Evolutionary conservation across 495 filamentous ascomycete genomes (phyloP).

Genomic region (Aeminium ludgeri): DNA sequence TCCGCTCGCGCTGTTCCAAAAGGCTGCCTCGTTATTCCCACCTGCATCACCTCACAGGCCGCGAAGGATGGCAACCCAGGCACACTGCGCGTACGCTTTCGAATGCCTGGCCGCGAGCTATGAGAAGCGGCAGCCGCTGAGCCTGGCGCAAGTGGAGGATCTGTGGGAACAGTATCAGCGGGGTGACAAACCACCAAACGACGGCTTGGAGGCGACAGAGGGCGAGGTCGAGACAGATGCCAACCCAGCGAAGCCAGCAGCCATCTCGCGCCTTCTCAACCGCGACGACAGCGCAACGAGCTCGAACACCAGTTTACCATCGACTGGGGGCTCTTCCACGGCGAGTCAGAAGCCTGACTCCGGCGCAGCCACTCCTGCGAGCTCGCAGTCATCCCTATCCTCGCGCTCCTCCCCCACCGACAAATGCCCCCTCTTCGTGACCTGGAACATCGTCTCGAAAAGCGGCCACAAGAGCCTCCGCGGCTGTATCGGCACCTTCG

Average conservation of each 20-base stretch:
- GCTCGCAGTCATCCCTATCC: slow-evolving; percentile 25
- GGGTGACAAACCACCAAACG: slow-evolving; percentile 20
- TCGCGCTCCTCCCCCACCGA: slow-evolving; percentile 28
- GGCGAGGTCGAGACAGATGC: slow-evolving; percentile 15
- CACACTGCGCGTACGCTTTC: slow-evolving; percentile 86
- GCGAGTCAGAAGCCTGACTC: slow-evolving; percentile 30
- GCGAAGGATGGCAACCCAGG: slow-evolving; percentile 77
- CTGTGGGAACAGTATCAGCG: slow-evolving; percentile 44
- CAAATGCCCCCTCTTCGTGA: slow-evolving; percentile 67
- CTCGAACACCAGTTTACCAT: slow-evolving; percentile 23
- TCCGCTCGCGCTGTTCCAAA: too few relatives aligned
- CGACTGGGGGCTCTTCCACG: slow-evolving; percentile 22
- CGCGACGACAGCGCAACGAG: slow-evolving; percentile 4
- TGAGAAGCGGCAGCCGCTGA: slow-evolving; percentile 38
- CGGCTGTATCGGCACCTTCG: slow-evolving; percentile 95
- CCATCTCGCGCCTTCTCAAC: slow-evolving; percentile 9
- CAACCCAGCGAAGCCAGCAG: slow-evolving; percentile 9
- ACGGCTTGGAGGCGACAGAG: slow-evolving; percentile 19
- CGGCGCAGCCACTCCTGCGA: slow-evolving; percentile 25
- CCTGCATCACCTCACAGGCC: too few relatives aligned
- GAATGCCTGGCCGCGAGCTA: slow-evolving; percentile 57
- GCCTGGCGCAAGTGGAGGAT: slow-evolving; percentile 48
- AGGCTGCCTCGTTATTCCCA: too few relatives aligned
- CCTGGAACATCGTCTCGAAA: slow-evolving; percentile 62
- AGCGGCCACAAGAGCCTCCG: slow-evolving; percentile 52